Evolutionary conservation across 345 rosid species (phyloP).

Genomic region (Viola odorata): DNA sequence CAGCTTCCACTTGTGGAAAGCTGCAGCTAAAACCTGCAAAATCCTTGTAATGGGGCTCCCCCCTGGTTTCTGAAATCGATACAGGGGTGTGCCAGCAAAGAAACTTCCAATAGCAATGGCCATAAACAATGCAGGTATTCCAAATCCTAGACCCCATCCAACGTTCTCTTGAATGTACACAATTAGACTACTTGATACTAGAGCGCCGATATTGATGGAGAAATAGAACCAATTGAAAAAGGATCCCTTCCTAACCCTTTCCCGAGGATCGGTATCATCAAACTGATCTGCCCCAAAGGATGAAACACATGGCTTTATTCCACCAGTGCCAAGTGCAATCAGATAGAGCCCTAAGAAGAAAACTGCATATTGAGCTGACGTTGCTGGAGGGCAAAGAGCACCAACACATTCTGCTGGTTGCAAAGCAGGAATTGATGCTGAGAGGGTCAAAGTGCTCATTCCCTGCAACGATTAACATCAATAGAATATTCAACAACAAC

Average conservation of each 20-base stretch:
- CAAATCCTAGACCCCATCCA: constrained; percentile 95
- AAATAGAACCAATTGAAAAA: constrained; percentile 96
- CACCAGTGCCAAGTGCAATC: constrained; percentile 89
- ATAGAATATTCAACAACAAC: constrained; percentile 6
- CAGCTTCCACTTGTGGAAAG: constrained; percentile 57
- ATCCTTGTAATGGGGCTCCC: constrained; percentile 89
- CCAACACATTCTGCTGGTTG: constrained; percentile 65
- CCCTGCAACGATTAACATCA: constrained; percentile 45
- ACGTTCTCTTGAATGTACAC: constrained; percentile 91
- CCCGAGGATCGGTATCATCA: constrained; percentile 75
- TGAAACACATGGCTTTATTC: constrained; percentile 93
- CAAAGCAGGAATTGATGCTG: constrained; percentile 65
- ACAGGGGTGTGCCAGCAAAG: constrained; percentile 81
- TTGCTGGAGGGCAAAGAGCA: constrained; percentile 60
- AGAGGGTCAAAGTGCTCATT: constrained; percentile 77
- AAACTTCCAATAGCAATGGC: constrained; percentile 77
- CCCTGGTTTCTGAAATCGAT: constrained; percentile 83
- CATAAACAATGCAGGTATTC: constrained; percentile 89
- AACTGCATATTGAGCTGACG: constrained; percentile 57
- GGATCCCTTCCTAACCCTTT: constrained; percentile 77
- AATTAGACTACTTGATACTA: constrained; percentile 71
- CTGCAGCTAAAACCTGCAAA: constrained; percentile 78
- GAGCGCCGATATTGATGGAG: constrained; percentile 86
- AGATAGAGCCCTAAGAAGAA: constrained; percentile 87
- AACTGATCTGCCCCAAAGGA: constrained; percentile 97